A percentile compares a stretch with the other conserved stretches of the same genome.
These are phyloP conservation scores for Talaromyces sp. DNA, from an alignment of 2,329 filamentous ascomycete genomes.

Conservation along the genomic window DNA sequence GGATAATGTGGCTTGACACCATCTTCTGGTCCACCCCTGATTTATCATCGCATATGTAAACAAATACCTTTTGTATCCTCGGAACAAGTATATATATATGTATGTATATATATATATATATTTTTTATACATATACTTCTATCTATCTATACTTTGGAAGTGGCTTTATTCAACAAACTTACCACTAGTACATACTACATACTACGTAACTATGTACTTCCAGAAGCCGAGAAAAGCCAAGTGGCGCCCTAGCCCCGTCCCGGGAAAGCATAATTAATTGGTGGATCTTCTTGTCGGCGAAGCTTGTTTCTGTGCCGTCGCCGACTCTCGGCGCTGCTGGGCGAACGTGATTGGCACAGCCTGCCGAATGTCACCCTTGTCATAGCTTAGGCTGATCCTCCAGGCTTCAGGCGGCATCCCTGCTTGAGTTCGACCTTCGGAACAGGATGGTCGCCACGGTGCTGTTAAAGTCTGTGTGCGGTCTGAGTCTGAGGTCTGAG, in stretches of 20 bases:
- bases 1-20: constrained; percentile 16
- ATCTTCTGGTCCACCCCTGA: neutral
- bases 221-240: no score
- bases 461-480: neutral
- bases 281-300: neutral
- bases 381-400: neutral
- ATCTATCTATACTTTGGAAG: no score
- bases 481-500: neutral
- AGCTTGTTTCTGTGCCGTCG: neutral
- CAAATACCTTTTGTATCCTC: no score
- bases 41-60: neutral
- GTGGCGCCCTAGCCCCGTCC: neutral
- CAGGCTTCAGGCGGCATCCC: no score
- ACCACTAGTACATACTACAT: no score
- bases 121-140: no score
- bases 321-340: neutral
- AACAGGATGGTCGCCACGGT: neutral
- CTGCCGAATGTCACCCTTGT: neutral
- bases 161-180: no score
- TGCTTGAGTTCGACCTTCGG: neutral
- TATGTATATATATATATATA: constrained; percentile 7
- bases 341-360: neutral
- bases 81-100: no score
- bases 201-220: no score
- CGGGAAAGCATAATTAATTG: constrained; percentile 13